Conservation (phyloP, 345 rosid species). For the Zanthoxylum bungeanum region DNA sequence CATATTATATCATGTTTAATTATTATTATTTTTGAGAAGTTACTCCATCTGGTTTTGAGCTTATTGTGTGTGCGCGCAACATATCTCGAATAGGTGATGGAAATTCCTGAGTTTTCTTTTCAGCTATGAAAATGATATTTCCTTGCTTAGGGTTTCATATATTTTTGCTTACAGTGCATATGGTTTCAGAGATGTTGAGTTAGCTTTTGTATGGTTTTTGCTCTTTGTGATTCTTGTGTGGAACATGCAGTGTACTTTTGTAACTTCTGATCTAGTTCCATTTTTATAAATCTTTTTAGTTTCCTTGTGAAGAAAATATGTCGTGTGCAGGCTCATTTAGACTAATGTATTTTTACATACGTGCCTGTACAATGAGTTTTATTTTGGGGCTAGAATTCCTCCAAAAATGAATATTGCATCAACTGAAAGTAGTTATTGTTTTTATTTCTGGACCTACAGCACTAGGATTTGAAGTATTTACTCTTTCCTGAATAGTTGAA, state of each 20-base stretch:
- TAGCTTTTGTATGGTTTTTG: neutral
- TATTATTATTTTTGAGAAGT: neutral
- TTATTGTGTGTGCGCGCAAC: neutral
- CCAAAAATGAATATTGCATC: neutral
- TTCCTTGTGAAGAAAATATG: neutral
- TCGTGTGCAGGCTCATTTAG: neutral
- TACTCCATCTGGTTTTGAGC: neutral
- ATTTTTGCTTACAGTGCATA: neutral
- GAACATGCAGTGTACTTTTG: neutral
- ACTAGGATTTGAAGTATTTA: neutral
- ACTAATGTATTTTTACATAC: neutral
- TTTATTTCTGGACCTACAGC: neutral
- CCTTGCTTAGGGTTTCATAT: neutral
- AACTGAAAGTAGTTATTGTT: neutral
- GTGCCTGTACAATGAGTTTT: neutral
- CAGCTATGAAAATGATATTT: neutral
- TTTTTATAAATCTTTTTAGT: neutral
- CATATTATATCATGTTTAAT: neutral
- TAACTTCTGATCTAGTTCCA: neutral
- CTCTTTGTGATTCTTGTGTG: neutral
- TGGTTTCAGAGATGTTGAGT: neutral
- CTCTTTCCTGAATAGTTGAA: neutral
- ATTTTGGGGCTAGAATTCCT: neutral
- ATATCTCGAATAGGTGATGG: neutral
- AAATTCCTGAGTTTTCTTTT: neutral